phyloP scores from a whole-genome alignment of 129 eudicot genomes.

The Centaurea solstitialis region DNA sequence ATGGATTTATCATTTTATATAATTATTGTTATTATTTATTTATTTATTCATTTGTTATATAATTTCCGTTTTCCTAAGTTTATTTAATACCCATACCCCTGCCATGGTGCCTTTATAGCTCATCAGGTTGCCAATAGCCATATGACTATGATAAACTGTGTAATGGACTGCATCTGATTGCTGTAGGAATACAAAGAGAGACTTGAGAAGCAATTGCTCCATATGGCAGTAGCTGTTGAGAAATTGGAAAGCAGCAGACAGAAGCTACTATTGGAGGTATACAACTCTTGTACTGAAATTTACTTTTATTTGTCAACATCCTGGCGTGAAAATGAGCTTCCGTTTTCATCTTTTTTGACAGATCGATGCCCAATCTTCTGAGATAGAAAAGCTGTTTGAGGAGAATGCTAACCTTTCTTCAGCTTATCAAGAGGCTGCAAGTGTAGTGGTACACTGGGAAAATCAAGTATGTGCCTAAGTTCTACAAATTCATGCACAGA shows the following conservation, averaged over 20 bases:
- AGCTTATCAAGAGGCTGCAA: conserved; percentile 80
- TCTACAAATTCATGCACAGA: not conserved
- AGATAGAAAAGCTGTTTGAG: conserved; percentile 95
- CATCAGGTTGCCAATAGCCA: not conserved
- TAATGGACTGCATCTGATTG: not conserved
- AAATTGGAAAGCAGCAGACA: conserved; percentile 89
- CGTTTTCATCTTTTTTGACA: conserved; percentile 27
- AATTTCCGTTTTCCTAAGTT: not conserved
- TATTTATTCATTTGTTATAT: no score
- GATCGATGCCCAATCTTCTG: conserved; percentile 97
- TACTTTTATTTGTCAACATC: not conserved
- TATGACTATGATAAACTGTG: not conserved
- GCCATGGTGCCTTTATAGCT: not conserved
- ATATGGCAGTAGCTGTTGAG: conserved; percentile 92
- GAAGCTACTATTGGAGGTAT: conserved; percentile 84
- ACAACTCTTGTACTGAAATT: not conserved
- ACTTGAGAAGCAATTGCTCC: conserved; percentile 83
- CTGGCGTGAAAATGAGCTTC: not conserved
- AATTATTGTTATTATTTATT: no score
- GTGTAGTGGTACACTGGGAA: conserved; percentile 73
- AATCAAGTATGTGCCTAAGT: conserved; percentile 57
- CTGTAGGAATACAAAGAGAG: conserved; percentile 89
- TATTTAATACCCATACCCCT: not conserved
- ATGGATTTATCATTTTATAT: no score
- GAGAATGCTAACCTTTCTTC: conserved; percentile 81